These are phyloP conservation scores for Huntiella bhutanensis DNA, from an alignment of 2,329 filamentous ascomycete genomes.

Conservation along the genomic window DNA sequence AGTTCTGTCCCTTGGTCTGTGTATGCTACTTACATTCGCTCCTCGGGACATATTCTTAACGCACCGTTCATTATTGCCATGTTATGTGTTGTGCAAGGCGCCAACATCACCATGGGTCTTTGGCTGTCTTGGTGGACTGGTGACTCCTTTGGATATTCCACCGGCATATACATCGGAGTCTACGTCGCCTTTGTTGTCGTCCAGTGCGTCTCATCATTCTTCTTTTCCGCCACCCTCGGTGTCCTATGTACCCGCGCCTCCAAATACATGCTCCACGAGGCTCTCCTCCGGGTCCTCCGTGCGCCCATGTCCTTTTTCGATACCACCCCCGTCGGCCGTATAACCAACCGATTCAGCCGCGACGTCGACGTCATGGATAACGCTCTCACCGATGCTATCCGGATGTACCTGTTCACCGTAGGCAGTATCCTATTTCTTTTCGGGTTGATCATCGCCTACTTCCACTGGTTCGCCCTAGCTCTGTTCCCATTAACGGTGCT, in stretches of 20 bases:
- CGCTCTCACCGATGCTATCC: constrained; percentile 67
- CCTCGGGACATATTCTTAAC: constrained; percentile 53
- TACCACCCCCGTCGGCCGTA: constrained; percentile 82
- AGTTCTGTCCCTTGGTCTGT: constrained; percentile 63
- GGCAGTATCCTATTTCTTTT: constrained; percentile 71
- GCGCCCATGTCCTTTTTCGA: constrained; percentile 87
- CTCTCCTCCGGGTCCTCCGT: constrained; percentile 57
- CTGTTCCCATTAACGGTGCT: constrained; percentile 48
- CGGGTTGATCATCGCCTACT: constrained; percentile 82
- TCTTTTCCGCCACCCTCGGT: constrained; percentile 61
- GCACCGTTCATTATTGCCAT: constrained; percentile 43
- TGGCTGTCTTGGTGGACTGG: constrained; percentile 95
- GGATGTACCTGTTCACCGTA: constrained; percentile 80
- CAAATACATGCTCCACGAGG: constrained; percentile 61
- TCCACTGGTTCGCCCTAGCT: constrained; percentile 61
- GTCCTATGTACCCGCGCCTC: constrained; percentile 65
- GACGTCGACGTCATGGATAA: constrained; percentile 97
- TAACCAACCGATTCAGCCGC: constrained; percentile 89
- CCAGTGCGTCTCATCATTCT: constrained; percentile 60
- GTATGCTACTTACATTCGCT: constrained; percentile 57
- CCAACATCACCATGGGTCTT: constrained; percentile 72
- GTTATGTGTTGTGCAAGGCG: constrained; percentile 55
- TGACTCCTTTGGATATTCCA: constrained; percentile 48
- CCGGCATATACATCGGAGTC: constrained; percentile 52
- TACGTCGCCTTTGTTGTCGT: constrained; percentile 51